These are phyloP conservation scores for Ascochyta clinopodiicola DNA, from an alignment of 2,329 filamentous ascomycete species.

Conservation along the genomic window DNA sequence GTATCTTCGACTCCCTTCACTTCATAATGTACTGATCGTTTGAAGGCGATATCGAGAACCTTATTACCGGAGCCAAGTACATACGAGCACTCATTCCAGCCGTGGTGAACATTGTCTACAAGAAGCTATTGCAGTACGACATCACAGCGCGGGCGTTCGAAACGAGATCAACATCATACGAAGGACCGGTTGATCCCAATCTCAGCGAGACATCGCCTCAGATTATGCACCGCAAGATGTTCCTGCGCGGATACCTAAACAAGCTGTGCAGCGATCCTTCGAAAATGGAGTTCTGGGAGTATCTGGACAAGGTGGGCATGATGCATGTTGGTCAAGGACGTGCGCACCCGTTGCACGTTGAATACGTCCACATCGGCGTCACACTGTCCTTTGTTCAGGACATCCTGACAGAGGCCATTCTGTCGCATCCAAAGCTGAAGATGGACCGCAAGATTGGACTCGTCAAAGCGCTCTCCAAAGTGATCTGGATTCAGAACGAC, in stretches of 20 bases:
- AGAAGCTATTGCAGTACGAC: constrained; percentile 79
- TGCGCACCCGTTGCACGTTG: constrained; percentile 74
- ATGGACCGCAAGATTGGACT: constrained; percentile 74
- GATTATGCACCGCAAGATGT: constrained; percentile 79
- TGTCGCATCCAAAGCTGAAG: constrained; percentile 71
- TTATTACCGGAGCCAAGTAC: constrained; percentile 74
- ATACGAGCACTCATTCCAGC: constrained; percentile 83
- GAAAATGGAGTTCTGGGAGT: constrained; percentile 81
- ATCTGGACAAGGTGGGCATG: constrained; percentile 82
- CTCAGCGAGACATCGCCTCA: constrained; percentile 74
- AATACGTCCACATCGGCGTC: constrained; percentile 79
- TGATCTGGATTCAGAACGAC: constrained; percentile 89
- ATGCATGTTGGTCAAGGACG: constrained; percentile 83
- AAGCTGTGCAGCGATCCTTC: constrained; percentile 77
- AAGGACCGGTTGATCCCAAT: constrained; percentile 69
- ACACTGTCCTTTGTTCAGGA: constrained; percentile 79
- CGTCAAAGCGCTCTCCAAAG: constrained; percentile 77
- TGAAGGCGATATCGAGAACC: constrained; percentile 71
- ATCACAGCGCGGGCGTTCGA: constrained; percentile 81
- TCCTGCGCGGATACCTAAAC: constrained; percentile 74
- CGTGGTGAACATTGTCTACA: constrained; percentile 84
- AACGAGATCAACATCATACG: constrained; percentile 65
- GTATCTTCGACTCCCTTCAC: constrained; percentile 33
- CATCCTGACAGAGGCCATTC: constrained; percentile 76
- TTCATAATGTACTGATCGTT: background rate